phyloP scores from a whole-genome alignment of 2,329 filamentous ascomycete species.

The Aaosphaeria arxii region DNA sequence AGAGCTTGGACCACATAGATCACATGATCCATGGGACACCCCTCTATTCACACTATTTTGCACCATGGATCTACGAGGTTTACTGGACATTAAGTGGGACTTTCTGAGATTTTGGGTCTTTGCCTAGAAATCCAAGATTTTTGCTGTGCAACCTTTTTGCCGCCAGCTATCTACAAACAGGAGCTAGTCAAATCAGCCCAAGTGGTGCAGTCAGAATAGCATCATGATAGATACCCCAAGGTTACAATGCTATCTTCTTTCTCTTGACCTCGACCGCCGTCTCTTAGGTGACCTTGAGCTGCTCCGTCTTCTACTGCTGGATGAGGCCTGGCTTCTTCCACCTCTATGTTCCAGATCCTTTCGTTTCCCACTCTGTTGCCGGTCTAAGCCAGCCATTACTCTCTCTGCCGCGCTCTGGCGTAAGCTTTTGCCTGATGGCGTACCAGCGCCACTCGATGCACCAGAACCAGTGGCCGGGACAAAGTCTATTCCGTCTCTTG shows the following conservation, averaged over 20 bases:
- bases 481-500: slow-evolving; percentile 31
- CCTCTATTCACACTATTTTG: no score
- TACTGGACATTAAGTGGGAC: no score
- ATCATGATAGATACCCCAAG: no score
- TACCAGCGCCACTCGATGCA: slow-evolving; percentile 19
- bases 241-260: slow-evolving; percentile 1
- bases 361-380: slow-evolving; percentile 18
- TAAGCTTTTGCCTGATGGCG: slow-evolving; percentile 14
- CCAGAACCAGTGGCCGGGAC: slow-evolving; percentile 27
- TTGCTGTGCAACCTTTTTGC: no score
- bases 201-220: no score
- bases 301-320: slow-evolving; percentile 19
- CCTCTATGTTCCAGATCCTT: slow-evolving; percentile 31
- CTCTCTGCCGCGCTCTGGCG: slow-evolving; percentile 16
- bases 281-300: slow-evolving; percentile 31
- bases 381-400: slow-evolving; percentile 14
- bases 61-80: no score
- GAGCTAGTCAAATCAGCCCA: no score
- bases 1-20: not conserved
- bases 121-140: no score
- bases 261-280: slow-evolving; percentile 20
- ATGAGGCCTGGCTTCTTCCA: slow-evolving; percentile 10
- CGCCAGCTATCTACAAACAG: no score
- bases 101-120: no score
- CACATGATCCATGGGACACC: no score